Conservation (phyloP, 768 basidiomycete genomes). For the Amanita muscaria region DNA sequence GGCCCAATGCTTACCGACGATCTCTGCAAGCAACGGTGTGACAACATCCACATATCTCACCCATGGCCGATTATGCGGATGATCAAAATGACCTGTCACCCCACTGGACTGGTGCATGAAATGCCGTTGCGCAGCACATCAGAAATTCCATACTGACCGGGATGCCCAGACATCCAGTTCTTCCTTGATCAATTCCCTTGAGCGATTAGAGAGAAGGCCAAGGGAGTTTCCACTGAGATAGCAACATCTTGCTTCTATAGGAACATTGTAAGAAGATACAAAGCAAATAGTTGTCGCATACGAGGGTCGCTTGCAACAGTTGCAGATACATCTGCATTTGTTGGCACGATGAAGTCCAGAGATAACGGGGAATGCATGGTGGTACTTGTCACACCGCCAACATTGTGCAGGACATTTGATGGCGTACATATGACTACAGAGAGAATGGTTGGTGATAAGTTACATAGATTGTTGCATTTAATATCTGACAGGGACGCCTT, state of each 20-base stretch:
- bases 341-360: conserved; percentile 46
- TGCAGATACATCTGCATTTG: conserved; percentile 41
- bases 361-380: conserved; percentile 1
- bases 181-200: conserved; percentile 64
- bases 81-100: conserved; percentile 83
- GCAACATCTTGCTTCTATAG: conserved; percentile 45
- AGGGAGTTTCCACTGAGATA: conserved; percentile 97
- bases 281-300: conserved; percentile 14
- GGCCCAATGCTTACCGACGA: conserved; percentile 69
- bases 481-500: too few species aligned
- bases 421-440: too few species aligned
- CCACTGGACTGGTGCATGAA: conserved; percentile 40
- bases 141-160: conserved; percentile 32
- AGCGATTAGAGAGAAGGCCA: conserved; percentile 70
- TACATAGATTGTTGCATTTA: too few species aligned
- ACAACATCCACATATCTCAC: conserved; percentile 65
- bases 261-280: conserved; percentile 6
- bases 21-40: conserved; percentile 63
- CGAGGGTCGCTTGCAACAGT: conserved; percentile 30
- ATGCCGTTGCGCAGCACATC: conserved; percentile 10
- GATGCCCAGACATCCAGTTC: conserved; percentile 82
- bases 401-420: too few species aligned
- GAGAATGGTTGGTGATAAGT: too few species aligned
- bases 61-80: conserved; percentile 84
- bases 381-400: neutral